Percentiles rank a stretch among this genome's conserved stretches.
These are phyloP conservation scores for Ceratocystis albifundus DNA, from an alignment of 2,329 filamentous ascomycete genomes.

Conservation along the genomic window DNA sequence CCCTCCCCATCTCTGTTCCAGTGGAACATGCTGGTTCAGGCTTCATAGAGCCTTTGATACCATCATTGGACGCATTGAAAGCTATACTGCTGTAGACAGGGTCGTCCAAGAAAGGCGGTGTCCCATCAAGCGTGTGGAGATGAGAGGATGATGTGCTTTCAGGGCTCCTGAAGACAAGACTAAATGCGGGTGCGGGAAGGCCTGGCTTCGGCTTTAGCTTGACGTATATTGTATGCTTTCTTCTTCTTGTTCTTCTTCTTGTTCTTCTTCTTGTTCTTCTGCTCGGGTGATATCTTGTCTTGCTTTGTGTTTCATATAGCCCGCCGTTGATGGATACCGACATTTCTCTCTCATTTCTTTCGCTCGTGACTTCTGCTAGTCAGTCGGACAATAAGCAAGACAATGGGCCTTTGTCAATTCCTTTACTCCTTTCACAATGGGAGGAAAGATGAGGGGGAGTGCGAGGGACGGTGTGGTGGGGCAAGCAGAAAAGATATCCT, in stretches of 20 bases:
- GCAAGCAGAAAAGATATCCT: neutral
- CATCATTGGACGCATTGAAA: neutral
- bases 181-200: too few relatives aligned
- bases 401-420: slow-evolving; percentile 13
- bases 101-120: neutral
- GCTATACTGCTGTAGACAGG: neutral
- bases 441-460: neutral
- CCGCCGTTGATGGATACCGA: neutral
- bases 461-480: neutral
- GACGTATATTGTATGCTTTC: too few relatives aligned
- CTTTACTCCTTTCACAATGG: neutral
- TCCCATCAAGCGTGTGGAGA: neutral
- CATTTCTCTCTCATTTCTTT: neutral
- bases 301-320: neutral
- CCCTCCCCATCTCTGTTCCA: too few relatives aligned
- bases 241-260: too few relatives aligned
- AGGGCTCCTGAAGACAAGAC: too few relatives aligned
- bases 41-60: neutral
- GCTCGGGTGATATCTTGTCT: neutral
- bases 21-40: too few relatives aligned
- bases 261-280: too few relatives aligned
- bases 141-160: too few relatives aligned
- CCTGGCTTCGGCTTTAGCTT: too few relatives aligned
- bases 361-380: neutral
- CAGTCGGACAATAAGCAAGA: slow-evolving; percentile 5